Evolutionary conservation across 106 monocot species (phyloP).

Genomic region (Acorus calamus): DNA sequence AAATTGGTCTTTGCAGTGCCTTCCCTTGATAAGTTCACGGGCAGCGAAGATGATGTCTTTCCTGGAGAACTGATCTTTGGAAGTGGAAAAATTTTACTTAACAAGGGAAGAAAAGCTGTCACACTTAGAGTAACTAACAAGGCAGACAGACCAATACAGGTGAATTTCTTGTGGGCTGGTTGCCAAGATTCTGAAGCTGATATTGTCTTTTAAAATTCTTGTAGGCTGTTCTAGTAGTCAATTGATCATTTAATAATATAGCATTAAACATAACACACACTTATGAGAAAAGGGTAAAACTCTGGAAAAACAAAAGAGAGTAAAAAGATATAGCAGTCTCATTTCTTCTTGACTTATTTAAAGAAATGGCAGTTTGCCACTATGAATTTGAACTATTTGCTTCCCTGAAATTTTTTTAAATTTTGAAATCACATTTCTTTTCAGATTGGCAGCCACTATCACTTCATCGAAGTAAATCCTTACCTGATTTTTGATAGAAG

Average conservation of each 20-base stretch:
- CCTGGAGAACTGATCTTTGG: constrained; percentile 61
- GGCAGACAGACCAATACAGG: constrained; percentile 98
- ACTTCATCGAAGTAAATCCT: constrained; percentile 92
- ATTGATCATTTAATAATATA: too few species aligned
- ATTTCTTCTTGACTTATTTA: too few species aligned
- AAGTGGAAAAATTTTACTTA: constrained; percentile 48
- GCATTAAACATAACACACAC: too few species aligned
- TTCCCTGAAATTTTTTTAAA: neutral
- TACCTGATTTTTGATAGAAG: constrained; percentile 89
- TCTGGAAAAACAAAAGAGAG: too few species aligned
- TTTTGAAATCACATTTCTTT: neutral
- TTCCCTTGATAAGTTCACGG: constrained; percentile 58
- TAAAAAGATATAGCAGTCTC: too few species aligned
- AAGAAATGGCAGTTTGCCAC: too few species aligned
- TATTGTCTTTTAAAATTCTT: too few species aligned
- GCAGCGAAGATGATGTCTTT: constrained; percentile 25
- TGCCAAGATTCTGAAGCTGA: neutral
- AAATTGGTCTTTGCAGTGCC: constrained; percentile 48
- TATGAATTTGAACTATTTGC: too few species aligned
- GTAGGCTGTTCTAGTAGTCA: too few species aligned
- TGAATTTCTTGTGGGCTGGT: constrained; percentile 11
- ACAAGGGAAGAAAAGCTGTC: constrained; percentile 54
- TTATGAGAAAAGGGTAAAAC: too few species aligned
- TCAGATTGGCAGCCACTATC: constrained; percentile 98
- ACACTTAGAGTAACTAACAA: constrained; percentile 75